Evolutionary conservation across 306 rosid genomes (phyloP).

Genomic region (Corylus avellana): DNA sequence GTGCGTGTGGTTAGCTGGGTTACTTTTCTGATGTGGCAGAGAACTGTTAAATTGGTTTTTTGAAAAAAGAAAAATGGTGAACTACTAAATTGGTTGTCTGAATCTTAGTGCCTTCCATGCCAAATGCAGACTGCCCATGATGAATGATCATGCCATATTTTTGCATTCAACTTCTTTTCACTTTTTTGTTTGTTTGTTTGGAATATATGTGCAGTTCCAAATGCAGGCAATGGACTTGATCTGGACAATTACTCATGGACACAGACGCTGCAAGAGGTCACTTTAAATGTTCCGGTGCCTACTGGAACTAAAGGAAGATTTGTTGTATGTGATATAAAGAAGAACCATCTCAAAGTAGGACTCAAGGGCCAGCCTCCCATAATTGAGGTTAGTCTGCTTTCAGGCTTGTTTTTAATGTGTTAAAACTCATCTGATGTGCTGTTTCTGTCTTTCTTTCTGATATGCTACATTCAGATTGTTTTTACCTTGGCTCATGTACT

Average conservation of each 20-base stretch:
- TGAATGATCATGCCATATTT: not conserved
- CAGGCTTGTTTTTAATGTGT: not conserved
- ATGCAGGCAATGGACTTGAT: slow-evolving; percentile 84
- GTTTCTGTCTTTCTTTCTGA: not conserved
- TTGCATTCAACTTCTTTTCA: not conserved
- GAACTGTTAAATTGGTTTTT: not conserved
- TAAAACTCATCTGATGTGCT: not conserved
- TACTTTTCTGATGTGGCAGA: not conserved
- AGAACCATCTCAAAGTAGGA: slow-evolving; percentile 79
- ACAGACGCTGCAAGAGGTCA: slow-evolving; percentile 83
- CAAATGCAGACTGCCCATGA: not conserved
- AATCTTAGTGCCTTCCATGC: not conserved
- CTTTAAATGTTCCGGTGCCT: slow-evolving; percentile 68
- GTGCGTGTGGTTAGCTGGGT: not conserved
- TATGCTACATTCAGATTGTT: not conserved
- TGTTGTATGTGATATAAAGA: slow-evolving; percentile 78
- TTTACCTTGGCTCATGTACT: slow-evolving; percentile 13
- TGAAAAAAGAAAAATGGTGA: not conserved
- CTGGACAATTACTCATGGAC: slow-evolving; percentile 88
- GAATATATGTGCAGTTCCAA: slow-evolving; percentile 56
- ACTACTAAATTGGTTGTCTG: not conserved
- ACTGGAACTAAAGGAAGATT: slow-evolving; percentile 74
- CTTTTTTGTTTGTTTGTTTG: not conserved
- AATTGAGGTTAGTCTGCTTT: slow-evolving; percentile 62
- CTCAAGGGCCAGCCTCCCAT: slow-evolving; percentile 92